These are phyloP conservation scores for Zygosaccharomyces pseudorouxii DNA, from an alignment of 805 yeast species.

Conservation along the genomic window DNA sequence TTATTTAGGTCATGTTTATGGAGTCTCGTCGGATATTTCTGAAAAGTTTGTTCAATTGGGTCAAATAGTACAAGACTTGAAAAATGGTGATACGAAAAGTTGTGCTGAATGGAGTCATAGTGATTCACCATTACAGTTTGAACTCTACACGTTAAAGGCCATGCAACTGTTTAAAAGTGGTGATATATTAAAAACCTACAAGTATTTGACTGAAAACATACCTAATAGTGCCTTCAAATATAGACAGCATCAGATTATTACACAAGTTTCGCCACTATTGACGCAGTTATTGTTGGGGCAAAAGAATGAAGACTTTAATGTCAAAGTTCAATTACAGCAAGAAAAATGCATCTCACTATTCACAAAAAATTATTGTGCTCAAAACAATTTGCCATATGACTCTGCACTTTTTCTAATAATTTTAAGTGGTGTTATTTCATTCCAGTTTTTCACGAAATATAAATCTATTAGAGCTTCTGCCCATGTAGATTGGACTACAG, in stretches of 20 bases:
- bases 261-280: constrained; percentile 43
- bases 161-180: constrained; percentile 19
- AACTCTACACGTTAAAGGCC: constrained; percentile 23
- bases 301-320: constrained; percentile 18
- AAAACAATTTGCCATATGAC: constrained; percentile 46
- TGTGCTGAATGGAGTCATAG: constrained; percentile 49
- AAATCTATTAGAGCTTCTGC: constrained; percentile 33
- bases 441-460: constrained; percentile 50
- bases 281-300: constrained; percentile 33
- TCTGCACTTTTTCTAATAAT: constrained; percentile 50
- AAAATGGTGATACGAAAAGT: constrained; percentile 36
- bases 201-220: constrained; percentile 39
- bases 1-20: constrained; percentile 31
- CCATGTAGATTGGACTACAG: constrained; percentile 48
- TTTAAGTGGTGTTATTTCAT: constrained; percentile 49
- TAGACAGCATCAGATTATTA: constrained; percentile 34
- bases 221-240: constrained; percentile 37
- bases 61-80: constrained; percentile 38
- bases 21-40: constrained; percentile 29
- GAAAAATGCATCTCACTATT: constrained; percentile 34
- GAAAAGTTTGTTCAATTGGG: constrained; percentile 41
- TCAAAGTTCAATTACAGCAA: constrained; percentile 22
- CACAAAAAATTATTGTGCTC: constrained; percentile 46
- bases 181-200: constrained; percentile 34
- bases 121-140: constrained; percentile 26